phyloP scores from a whole-genome alignment of 495 filamentous ascomycete species.

The Hypomontagnella monticulosa region DNA sequence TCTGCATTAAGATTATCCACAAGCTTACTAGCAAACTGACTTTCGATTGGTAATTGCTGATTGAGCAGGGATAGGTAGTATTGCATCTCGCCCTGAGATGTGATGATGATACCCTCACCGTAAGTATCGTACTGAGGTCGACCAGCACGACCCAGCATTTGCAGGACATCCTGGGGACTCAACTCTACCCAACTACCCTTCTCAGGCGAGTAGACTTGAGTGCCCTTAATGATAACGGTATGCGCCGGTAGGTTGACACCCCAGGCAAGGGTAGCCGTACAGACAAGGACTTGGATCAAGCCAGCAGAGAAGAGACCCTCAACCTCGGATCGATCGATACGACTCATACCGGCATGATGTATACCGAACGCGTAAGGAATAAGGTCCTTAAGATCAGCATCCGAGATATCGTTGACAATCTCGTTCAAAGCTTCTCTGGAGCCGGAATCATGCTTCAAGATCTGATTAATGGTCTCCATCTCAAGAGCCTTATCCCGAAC shows the following conservation, averaged over 20 bases:
- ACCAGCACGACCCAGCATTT: slow-evolving; percentile 98
- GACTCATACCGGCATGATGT: slow-evolving; percentile 96
- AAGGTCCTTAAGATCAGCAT: slow-evolving; percentile 91
- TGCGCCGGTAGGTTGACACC: slow-evolving; percentile 95
- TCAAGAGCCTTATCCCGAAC: slow-evolving; percentile 96
- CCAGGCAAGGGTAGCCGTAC: slow-evolving; percentile 95
- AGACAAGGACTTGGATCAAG: slow-evolving; percentile 92
- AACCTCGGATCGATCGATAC: slow-evolving; percentile 91
- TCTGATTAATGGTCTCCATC: slow-evolving; percentile 94
- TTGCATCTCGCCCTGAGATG: slow-evolving; percentile 90
- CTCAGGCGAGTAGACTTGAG: slow-evolving; percentile 96
- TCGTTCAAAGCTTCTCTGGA: slow-evolving; percentile 87
- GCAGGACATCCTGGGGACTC: slow-evolving; percentile 95
- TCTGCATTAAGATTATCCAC: slow-evolving; percentile 98
- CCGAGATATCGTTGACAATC: slow-evolving; percentile 83
- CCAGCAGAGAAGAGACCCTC: slow-evolving; percentile 94
- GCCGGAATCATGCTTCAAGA: slow-evolving; percentile 91
- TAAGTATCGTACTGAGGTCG: slow-evolving; percentile 97
- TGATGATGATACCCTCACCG: slow-evolving; percentile 98
- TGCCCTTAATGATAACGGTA: slow-evolving; percentile 97
- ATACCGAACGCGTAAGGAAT: slow-evolving; percentile 97
- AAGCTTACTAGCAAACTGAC: slow-evolving; percentile 90
- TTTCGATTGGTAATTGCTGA: slow-evolving; percentile 97
- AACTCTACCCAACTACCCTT: slow-evolving; percentile 99
- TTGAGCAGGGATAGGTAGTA: slow-evolving; percentile 97